Evolutionary conservation across 2,329 filamentous ascomycete species (phyloP), one percentile per base, ranked within the genome.

Genomic region (Fusarium verrucosum): DNA sequence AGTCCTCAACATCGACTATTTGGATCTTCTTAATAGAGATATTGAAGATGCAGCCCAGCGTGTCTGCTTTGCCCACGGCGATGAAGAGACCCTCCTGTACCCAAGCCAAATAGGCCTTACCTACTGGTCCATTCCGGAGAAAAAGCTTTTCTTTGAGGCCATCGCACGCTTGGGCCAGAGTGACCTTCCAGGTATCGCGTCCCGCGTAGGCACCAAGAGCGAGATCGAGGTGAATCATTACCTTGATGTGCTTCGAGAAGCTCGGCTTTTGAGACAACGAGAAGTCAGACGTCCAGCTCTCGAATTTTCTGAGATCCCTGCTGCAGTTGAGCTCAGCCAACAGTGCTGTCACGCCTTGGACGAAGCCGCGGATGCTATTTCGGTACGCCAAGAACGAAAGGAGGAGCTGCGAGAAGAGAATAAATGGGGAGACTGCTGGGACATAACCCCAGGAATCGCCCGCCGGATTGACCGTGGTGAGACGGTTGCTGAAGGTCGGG

Each of bases 221-320:
- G 84, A 87, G 64, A 73, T 89, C 10, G 92, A 97, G 76, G 87
- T 95, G 30, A 83, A 83, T 25, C 85, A 90, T 46, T 93, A 93
- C 72, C 74, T 96, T 6, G 71, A 80, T 8, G 74, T 91, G 1
- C 81, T 97, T 7, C 80, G 87, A 10, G 78, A 82, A 19, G 82
- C 80, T 2, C 66, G 79, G 7, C 75, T 81, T 32, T 72, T 76
- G 20, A 78, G 81, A 35, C 79, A 79, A 36, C 68, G 70, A 17
- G 79, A 72, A 74, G 23, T 65, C 20, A 58, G 65, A 8, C 71
- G 74, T 19, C 68, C 75, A 0, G 65, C 69, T 13, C 64, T 86
- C 26, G 75, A 79, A 23, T 73, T 82, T 50, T 78, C 80, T 11
- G 87, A 92, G 51, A 78, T 92, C 3, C 89, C 90, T 1, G 88